phyloP scores from a whole-genome alignment of 2,329 filamentous ascomycete genomes.

The Colletotrichum kahawae region DNA sequence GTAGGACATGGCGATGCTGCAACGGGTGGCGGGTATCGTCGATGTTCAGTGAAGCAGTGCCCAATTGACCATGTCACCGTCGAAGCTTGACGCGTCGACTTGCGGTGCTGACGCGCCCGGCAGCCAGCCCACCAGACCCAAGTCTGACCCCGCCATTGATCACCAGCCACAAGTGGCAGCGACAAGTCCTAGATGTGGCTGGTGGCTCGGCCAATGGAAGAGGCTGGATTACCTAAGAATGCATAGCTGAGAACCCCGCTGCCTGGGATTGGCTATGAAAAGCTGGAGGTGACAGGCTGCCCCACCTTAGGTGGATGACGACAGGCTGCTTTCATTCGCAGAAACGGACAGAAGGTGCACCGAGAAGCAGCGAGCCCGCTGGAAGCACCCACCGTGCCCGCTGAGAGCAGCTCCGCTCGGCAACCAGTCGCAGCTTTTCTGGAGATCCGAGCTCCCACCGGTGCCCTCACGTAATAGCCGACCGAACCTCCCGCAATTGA shows the following conservation, averaged over 20 bases:
- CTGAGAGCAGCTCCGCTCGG: background rate
- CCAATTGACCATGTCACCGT: background rate
- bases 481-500: conserved; percentile 18
- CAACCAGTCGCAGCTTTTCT: conserved; percentile 12
- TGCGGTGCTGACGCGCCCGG: background rate
- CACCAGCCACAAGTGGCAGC: background rate
- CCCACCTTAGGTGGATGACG: conserved; percentile 15
- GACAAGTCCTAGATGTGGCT: fast-evolving
- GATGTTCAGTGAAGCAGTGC: background rate
- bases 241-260: background rate
- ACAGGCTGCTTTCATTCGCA: conserved; percentile 17
- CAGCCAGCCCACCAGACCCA: background rate
- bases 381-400: background rate
- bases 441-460: conserved; percentile 18
- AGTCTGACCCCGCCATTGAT: background rate
- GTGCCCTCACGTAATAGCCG: conserved; percentile 19
- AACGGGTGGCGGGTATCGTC: too few species aligned
- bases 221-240: background rate
- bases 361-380: background rate
- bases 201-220: background rate
- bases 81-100: background rate
- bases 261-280: background rate
- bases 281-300: background rate
- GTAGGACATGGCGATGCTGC: conserved; percentile 63
- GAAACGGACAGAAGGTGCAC: background rate